Percentiles rank a stretch among this genome's conserved stretches.
Evolutionary conservation across 805 yeast genomes (phyloP).

Genomic region (Spathaspora sp.): DNA sequence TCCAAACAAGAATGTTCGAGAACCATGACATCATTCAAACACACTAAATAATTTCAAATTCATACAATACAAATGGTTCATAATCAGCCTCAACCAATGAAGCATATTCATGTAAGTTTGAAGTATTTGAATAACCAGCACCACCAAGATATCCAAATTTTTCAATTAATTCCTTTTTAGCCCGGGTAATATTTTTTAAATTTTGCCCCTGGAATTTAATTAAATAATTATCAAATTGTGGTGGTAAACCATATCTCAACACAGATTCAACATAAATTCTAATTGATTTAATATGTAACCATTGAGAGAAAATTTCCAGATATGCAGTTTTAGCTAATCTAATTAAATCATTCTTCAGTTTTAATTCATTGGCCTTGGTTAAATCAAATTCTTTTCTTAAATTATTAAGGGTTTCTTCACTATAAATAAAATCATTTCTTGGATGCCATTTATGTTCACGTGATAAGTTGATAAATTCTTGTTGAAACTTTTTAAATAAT

Average conservation of each 20-base stretch:
- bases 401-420: constrained; percentile 69
- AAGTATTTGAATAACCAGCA: constrained; percentile 71
- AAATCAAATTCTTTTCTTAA: constrained; percentile 75
- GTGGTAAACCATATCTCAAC: constrained; percentile 94
- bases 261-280: constrained; percentile 91
- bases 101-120: constrained; percentile 81
- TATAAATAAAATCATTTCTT: constrained; percentile 79
- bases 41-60: constrained; percentile 30
- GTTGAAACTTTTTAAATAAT: constrained; percentile 74
- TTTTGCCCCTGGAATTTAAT: constrained; percentile 40
- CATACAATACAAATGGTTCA: constrained; percentile 91
- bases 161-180: constrained; percentile 65
- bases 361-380: constrained; percentile 71
- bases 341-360: constrained; percentile 69
- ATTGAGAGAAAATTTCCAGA: constrained; percentile 75
- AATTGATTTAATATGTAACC: constrained; percentile 87
- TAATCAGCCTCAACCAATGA: constrained; percentile 91
- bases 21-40: too few relatives aligned
- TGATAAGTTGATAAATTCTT: constrained; percentile 63
- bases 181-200: constrained; percentile 42
- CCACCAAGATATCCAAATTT: constrained; percentile 92
- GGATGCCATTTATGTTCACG: constrained; percentile 90
- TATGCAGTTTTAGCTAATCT: constrained; percentile 89
- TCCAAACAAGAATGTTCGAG: neutral
- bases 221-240: constrained; percentile 64